Conservation (phyloP, 2,329 filamentous ascomycete species). For the Cordyceps farinosa region DNA sequence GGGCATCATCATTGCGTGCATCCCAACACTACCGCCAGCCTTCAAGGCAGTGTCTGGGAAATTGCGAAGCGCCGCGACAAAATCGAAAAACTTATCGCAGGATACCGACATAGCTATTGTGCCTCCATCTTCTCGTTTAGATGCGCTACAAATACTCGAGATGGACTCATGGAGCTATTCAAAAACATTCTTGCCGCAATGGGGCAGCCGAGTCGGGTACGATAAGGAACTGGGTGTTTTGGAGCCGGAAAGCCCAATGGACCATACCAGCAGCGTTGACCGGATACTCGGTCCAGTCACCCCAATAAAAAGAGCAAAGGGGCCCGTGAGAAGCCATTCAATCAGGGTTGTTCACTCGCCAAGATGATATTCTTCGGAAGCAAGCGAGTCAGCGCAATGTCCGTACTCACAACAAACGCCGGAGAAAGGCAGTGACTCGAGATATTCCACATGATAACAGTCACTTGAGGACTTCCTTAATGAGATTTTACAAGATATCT, state of each 20-base stretch:
- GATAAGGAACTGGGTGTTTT: not conserved
- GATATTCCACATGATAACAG: too few species aligned
- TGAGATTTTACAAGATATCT: not conserved
- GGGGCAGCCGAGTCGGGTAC: not conserved
- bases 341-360: not conserved
- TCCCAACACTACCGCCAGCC: conserved; percentile 42
- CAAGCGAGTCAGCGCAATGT: not conserved
- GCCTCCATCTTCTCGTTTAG: not conserved
- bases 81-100: not conserved
- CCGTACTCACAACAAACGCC: not conserved
- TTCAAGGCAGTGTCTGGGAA: conserved; percentile 24
- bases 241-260: not conserved
- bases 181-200: not conserved
- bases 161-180: not conserved
- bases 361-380: not conserved
- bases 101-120: not conserved
- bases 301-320: not conserved
- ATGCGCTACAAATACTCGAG: not conserved
- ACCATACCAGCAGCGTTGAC: not conserved
- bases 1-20: conserved; percentile 40
- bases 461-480: not conserved
- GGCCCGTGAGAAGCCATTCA: not conserved
- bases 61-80: not conserved
- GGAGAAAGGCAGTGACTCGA: not conserved
- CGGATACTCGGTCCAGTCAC: not conserved